Evolutionary conservation across 805 yeast genomes (phyloP).

Genomic region (Wickerhamiella spandovensis): DNA sequence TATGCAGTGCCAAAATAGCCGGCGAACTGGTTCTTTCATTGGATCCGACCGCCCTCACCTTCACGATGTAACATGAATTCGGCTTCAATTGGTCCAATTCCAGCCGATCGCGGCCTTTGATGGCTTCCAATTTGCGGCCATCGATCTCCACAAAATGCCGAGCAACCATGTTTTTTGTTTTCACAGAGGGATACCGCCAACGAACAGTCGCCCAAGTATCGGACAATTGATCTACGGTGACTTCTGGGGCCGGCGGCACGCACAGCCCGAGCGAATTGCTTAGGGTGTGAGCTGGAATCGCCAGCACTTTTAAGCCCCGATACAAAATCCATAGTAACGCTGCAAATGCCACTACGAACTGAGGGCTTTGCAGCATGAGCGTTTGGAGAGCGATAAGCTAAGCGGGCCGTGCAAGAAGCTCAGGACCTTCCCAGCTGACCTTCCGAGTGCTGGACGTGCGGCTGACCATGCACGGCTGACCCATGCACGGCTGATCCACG

Average conservation of each 20-base stretch:
- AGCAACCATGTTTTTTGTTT: neutral
- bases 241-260: slow-evolving; percentile 5
- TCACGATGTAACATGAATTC: neutral
- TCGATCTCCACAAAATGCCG: neutral
- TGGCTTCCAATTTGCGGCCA: neutral
- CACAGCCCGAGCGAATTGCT: slow-evolving; percentile 5
- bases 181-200: slow-evolving; percentile 7
- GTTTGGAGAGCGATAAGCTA: neutral
- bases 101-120: slow-evolving; percentile 4
- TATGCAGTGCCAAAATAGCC: neutral
- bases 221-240: slow-evolving; percentile 11
- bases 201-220: slow-evolving; percentile 7
- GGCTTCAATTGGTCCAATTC: neutral
- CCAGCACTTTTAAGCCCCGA: neutral
- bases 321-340: neutral
- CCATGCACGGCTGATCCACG: too few relatives aligned
- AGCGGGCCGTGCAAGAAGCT: neutral
- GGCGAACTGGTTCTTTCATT: neutral
- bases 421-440: too few relatives aligned
- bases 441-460: too few relatives aligned
- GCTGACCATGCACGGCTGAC: too few relatives aligned
- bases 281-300: neutral
- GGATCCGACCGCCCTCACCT: neutral
- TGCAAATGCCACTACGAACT: neutral
- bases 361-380: neutral